phyloP scores from a whole-genome alignment of 257 asterid genomes.

The Jacaranda mimosifolia region DNA sequence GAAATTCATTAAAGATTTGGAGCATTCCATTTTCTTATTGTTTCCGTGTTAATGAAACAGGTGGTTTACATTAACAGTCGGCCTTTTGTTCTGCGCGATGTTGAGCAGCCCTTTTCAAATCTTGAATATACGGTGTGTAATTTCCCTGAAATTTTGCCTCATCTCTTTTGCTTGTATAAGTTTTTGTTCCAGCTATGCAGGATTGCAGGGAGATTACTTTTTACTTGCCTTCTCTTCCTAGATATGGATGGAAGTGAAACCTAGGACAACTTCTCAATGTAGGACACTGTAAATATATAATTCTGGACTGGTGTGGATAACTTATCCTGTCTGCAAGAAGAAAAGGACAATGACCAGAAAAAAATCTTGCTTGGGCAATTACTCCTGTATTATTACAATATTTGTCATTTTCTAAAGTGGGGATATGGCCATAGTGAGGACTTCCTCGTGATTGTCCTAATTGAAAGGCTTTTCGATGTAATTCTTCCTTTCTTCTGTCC shows the following conservation, averaged over 20 bases:
- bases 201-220: constrained; percentile 17
- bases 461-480: constrained; percentile 22
- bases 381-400: constrained; percentile 7
- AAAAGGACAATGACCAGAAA: too few species aligned
- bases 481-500: constrained; percentile 11
- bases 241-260: constrained; percentile 35
- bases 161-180: background rate
- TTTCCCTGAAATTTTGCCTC: constrained; percentile 36
- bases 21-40: constrained; percentile 24
- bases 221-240: constrained; percentile 18
- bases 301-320: constrained; percentile 17
- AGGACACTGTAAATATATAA: constrained; percentile 17
- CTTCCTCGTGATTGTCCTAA: constrained; percentile 31
- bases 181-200: constrained; percentile 20
- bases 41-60: constrained; percentile 52
- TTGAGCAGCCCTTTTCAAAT: constrained; percentile 95
- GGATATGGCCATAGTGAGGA: constrained; percentile 19
- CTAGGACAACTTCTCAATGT: constrained; percentile 26
- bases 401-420: background rate
- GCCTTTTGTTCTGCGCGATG: constrained; percentile 98
- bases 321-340: background rate
- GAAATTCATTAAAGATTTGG: constrained; percentile 13
- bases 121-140: constrained; percentile 94
- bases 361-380: constrained; percentile 7
- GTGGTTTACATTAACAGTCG: constrained; percentile 93